phyloP scores from a whole-genome alignment of 1,284 basidiomycete species.

The Moesziomyces parantarcticus region DNA sequence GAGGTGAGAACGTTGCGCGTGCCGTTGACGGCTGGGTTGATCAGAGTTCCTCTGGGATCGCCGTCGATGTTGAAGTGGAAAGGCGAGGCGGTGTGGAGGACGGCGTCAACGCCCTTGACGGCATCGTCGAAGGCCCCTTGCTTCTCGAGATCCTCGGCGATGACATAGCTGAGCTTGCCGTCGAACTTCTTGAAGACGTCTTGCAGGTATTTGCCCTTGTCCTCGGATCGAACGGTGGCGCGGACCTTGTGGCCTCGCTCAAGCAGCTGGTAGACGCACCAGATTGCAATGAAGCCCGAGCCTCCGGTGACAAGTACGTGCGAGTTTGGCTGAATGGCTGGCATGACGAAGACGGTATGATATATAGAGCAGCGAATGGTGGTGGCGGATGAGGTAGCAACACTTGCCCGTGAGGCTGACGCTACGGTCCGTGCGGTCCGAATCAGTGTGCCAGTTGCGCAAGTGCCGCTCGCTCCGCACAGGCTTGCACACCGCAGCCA shows the following conservation, averaged over 20 bases:
- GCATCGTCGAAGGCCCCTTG: conserved; percentile 77
- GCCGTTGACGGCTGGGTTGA: conserved; percentile 76
- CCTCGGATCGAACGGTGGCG: conserved; percentile 73
- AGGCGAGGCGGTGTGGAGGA: conserved; percentile 75
- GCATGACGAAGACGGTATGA: conserved; percentile 63
- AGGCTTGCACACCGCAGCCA: no score
- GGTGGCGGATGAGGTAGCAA: no score
- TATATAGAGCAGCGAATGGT: no score
- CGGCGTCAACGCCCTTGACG: conserved; percentile 76
- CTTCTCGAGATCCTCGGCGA: conserved; percentile 74
- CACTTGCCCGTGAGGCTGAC: no score
- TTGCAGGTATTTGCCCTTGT: conserved; percentile 72
- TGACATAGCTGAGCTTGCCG: conserved; percentile 72
- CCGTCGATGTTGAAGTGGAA: conserved; percentile 67
- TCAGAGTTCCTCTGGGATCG: conserved; percentile 69
- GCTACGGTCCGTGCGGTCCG: no score
- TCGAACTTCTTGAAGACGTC: conserved; percentile 71
- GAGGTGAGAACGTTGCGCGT: conserved; percentile 74
- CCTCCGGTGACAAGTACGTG: conserved; percentile 71
- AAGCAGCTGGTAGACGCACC: conserved; percentile 70
- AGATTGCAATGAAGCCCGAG: conserved; percentile 69
- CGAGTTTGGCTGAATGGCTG: conserved; percentile 68
- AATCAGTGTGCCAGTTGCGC: no score
- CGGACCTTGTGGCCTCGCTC: conserved; percentile 70
- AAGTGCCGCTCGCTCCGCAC: no score